Evolutionary conservation across 1,284 basidiomycete genomes (phyloP).

Genomic region (Cryptococcus sp.): DNA sequence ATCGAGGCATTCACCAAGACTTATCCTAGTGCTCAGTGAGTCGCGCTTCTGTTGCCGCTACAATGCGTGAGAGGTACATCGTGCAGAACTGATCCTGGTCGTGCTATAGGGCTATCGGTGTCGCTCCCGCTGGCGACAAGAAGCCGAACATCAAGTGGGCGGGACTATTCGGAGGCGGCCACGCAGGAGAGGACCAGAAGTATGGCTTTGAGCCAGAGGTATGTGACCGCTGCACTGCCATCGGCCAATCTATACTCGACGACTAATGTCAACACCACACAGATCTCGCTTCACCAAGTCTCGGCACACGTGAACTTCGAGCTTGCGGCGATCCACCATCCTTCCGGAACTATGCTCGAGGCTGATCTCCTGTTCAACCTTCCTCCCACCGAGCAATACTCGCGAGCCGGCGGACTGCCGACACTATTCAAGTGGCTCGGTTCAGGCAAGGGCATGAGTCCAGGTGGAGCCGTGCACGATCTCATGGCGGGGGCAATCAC

Average conservation of each 20-base stretch:
- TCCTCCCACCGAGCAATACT: conserved; percentile 76
- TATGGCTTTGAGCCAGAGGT: conserved; percentile 86
- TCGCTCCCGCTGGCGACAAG: conserved; percentile 51
- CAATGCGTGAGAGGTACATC: background rate
- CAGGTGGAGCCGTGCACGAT: conserved; percentile 64
- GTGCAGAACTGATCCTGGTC: no score
- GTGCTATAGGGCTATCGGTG: conserved; percentile 52
- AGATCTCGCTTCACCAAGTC: conserved; percentile 64
- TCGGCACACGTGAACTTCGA: conserved; percentile 82
- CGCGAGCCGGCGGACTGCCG: conserved; percentile 60
- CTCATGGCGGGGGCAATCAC: conserved; percentile 60
- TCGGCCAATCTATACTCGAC: background rate
- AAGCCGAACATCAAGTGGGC: conserved; percentile 55
- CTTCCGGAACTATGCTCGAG: conserved; percentile 75
- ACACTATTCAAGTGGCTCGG: conserved; percentile 44
- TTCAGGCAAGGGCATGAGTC: conserved; percentile 56
- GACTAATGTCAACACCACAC: background rate
- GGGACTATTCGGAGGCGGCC: conserved; percentile 42
- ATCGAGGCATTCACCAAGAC: conserved; percentile 56
- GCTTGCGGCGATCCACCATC: conserved; percentile 80
- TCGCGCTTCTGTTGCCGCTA: background rate
- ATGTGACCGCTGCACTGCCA: conserved; percentile 22
- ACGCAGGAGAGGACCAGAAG: conserved; percentile 49
- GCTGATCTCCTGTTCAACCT: conserved; percentile 91
- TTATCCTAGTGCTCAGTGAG: conserved; percentile 71